These are phyloP conservation scores for Aspergillus sp. DNA, from an alignment of 2,329 filamentous ascomycete genomes.

Conservation along the genomic window DNA sequence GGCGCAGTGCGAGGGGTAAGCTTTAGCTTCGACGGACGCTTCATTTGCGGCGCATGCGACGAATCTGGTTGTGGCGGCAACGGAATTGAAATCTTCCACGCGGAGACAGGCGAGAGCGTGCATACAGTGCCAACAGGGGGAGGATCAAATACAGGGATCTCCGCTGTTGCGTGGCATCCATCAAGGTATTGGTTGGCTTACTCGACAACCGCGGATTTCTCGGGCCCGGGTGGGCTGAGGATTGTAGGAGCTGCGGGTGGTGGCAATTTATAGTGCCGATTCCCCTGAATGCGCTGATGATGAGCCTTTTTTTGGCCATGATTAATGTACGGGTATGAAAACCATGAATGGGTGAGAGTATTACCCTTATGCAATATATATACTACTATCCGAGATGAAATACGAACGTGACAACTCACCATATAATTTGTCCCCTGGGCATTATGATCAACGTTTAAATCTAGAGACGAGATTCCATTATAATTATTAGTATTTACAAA, in stretches of 20 bases:
- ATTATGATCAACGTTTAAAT: neutral
- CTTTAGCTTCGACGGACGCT: slow-evolving; percentile 53
- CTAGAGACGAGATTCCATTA: slow-evolving; percentile 6
- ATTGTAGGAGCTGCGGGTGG: slow-evolving; percentile 50
- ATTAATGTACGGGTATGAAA: no score
- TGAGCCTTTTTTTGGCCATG: neutral
- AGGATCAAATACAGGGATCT: slow-evolving; percentile 37
- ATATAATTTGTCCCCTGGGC: neutral
- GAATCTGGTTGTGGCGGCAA: slow-evolving; percentile 44
- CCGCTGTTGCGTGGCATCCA: slow-evolving; percentile 52
- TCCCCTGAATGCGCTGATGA: neutral
- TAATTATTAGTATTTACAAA: neutral
- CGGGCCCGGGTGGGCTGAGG: slow-evolving; percentile 44
- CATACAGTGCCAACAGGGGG: slow-evolving; percentile 45
- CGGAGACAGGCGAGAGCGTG: slow-evolving; percentile 50
- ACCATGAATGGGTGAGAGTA: neutral
- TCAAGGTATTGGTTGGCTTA: slow-evolving; percentile 52
- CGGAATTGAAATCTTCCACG: slow-evolving; percentile 52
- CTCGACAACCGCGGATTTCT: slow-evolving; percentile 45
- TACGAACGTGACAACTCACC: neutral
- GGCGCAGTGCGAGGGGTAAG: slow-evolving; percentile 49
- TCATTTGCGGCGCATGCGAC: slow-evolving; percentile 49
- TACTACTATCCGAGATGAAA: neutral
- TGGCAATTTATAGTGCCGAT: slow-evolving; percentile 28
- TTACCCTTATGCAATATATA: neutral